These are phyloP conservation scores for Sanguinoderma infundibulare DNA, from an alignment of 1,284 basidiomycete species.

Conservation along the genomic window DNA sequence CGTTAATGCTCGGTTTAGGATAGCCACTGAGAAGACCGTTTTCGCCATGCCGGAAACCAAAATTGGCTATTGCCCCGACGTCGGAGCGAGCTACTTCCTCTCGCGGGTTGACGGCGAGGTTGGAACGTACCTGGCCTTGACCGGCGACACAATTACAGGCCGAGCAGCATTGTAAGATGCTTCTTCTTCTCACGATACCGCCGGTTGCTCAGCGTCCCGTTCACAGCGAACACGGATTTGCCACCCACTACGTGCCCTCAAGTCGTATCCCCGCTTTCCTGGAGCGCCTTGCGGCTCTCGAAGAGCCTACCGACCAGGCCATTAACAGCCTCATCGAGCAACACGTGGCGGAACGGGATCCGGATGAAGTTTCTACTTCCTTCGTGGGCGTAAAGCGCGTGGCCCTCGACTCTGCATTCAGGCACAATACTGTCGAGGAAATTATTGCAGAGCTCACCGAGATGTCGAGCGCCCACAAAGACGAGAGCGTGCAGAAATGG, in stretches of 20 bases:
- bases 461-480: constrained; percentile 47
- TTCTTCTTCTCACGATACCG: constrained; percentile 6
- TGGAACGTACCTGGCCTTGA: constrained; percentile 94
- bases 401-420: constrained; percentile 83
- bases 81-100: constrained; percentile 91
- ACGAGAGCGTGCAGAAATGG: constrained; percentile 66
- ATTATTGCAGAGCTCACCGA: constrained; percentile 67
- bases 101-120: constrained; percentile 90
- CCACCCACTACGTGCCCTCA: constrained; percentile 89
- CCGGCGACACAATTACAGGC: constrained; percentile 75
- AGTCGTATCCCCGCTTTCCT: constrained; percentile 73
- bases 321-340: constrained; percentile 73
- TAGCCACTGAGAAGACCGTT: constrained; percentile 92
- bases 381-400: constrained; percentile 69
- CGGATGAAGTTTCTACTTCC: constrained; percentile 57
- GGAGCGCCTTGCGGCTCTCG: constrained; percentile 62
- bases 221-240: constrained; percentile 83
- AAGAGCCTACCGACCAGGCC: constrained; percentile 52
- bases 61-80: constrained; percentile 90
- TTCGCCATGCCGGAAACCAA: constrained; percentile 99
- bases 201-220: constrained; percentile 3
- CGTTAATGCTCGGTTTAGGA: constrained; percentile 87
- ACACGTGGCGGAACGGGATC: constrained; percentile 59
- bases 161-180: constrained; percentile 81
- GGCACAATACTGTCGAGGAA: constrained; percentile 66